Conservation (phyloP, 768 basidiomycete species). For the Tylopilus cervinicoccineus region DNA sequence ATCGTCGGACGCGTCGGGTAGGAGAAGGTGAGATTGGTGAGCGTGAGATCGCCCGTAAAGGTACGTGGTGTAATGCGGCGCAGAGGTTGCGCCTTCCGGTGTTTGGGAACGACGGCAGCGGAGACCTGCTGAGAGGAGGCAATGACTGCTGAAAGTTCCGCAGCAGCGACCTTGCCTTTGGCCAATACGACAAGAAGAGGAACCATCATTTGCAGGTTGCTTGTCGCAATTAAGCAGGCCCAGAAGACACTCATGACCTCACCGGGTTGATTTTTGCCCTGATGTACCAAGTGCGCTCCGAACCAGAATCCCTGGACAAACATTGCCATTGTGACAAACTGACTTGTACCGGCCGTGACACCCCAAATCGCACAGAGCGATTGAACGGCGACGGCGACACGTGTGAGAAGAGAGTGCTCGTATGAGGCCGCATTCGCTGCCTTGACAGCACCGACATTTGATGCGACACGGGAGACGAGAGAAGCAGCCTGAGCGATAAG, state of each 20-base stretch:
- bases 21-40: conserved; percentile 59
- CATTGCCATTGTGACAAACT: conserved; percentile 86
- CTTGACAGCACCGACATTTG: conserved; percentile 86
- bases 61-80: conserved; percentile 61
- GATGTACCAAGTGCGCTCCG: conserved; percentile 83
- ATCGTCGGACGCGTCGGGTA: conserved; percentile 69
- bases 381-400: conserved; percentile 44
- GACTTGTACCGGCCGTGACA: conserved; percentile 56
- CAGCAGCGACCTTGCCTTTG: conserved; percentile 54
- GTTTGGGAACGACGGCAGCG: conserved; percentile 18
- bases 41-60: conserved; percentile 68
- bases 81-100: conserved; percentile 31
- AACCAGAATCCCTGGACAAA: conserved; percentile 99
- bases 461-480: conserved; percentile 69
- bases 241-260: conserved; percentile 97
- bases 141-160: conserved; percentile 23
- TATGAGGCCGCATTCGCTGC: conserved; percentile 75
- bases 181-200: conserved; percentile 69
- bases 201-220: conserved; percentile 82
- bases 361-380: conserved; percentile 74
- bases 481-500: conserved; percentile 72
- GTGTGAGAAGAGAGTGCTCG: conserved; percentile 48
- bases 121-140: conserved; percentile 34
- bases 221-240: conserved; percentile 90
- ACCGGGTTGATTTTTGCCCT: conserved; percentile 63